Base-by-base conservation (phyloP, 192 early-diverging fungal genomes). In the Coemansia sp. region DNA sequence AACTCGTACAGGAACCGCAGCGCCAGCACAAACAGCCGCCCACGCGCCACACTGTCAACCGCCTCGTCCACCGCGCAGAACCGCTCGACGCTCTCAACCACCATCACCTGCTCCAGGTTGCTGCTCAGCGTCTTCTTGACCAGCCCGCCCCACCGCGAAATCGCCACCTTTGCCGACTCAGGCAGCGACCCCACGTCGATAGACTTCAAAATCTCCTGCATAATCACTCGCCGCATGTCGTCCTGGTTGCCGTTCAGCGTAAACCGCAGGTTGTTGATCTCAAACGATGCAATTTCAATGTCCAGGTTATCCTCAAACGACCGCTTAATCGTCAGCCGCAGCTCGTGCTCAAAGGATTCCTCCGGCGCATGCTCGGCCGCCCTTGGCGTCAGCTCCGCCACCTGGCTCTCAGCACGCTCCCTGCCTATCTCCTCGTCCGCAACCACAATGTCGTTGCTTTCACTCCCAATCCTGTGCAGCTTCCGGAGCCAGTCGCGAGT, bases 231-330 rank as follows among this genome's bases (percentile, higher is more conserved):
- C 9, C 92, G 83, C 62, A 96, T 80, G 68, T 93, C 89, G 30
- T 86, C 76, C 60, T 89, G 91, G 11, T 83, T 84, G 15, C 87
- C 86, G 72, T 96, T 89, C 53, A 85, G 85, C 18, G 92, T 86
- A 85, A 97, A 87, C 42, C 93, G 90, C 47, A 94, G 74, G 5
- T 88, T 88, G 53, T 90, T 94, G 14, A 97, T 76, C 78, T 98
- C 95, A 11, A 95, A 70, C 8, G 81, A 81, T 10, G 93, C 83
- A 55, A 85, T 86, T 21, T 90, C 88, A 13, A 90, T 79, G 7
- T 73, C 61, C 65, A 93, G 91, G 43, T 82, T 73, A 49, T 94
- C 92, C 18, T 73, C 80, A 57, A 95, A 85, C 9, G 93, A 91
- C 12, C 93, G 83, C 30, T 90, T 86, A 45, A 96, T 73, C 0